Base-by-base conservation (phyloP, 2,329 filamentous ascomycete species). In the Colletotrichum brevisporum region DNA sequence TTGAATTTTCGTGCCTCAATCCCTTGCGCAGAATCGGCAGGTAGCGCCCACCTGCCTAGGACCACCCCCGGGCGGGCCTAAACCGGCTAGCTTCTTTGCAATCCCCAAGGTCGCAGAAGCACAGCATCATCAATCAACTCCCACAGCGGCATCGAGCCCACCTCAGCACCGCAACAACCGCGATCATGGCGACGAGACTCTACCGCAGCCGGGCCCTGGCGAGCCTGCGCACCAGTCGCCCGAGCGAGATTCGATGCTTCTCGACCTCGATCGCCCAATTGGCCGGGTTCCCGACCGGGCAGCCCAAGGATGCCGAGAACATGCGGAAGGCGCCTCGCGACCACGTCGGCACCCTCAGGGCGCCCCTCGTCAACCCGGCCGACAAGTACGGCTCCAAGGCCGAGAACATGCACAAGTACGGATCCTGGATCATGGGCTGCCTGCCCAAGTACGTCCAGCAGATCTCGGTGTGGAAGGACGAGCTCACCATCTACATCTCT, bases 401-500 rank as follows among this genome's bases (percentile, higher is more conserved):
- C 74, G 93, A 97, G 74, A 89, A 91, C 78, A 86, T 98, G 79
- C 96, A 99, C 87, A 92, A 91, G 77, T 99, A 99, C 79, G 96
- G 96, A 77, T 91, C 97, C 78, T 99, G 97, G 89, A 85, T 99
- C 77, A 95, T 99, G 90, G 95, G 94, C 74, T 97, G 94, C 82
- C 84, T 99, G 78, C 97, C 96, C 76, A 98, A 98, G 87, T 98
- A 97, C 83, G 90, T 99, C 76, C 97, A 99, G 85, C 96, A 99
- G 84, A 98, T 98, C 85, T 97, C 95, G 13, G 95, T 99, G 64
- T 99, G 96, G 96, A 99, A 99, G 85, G 96, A 99, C 80, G 96
- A 99, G 83, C 90, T 99, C 79, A 94, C 92, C 75, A 94, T 98
- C 80, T 95, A 97, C 83, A 96, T 98, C 78, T 87, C 94, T 55